These are phyloP conservation scores for Colletotrichum falcatum DNA, from an alignment of 2,329 filamentous ascomycete species.

Conservation along the genomic window DNA sequence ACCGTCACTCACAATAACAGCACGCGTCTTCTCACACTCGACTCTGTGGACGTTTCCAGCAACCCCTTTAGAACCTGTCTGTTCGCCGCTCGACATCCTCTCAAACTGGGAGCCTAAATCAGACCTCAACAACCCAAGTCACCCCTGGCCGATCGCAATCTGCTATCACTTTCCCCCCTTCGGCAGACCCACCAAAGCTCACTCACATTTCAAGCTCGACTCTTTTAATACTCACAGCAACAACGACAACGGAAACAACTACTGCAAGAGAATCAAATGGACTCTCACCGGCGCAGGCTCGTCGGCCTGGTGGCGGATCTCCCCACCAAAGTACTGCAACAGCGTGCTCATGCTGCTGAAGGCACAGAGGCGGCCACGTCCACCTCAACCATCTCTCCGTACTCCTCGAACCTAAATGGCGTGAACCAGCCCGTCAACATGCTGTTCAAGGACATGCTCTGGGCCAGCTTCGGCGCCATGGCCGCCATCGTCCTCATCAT, in stretches of 20 bases:
- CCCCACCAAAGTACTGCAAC: conserved; percentile 50
- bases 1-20: conserved; percentile 31
- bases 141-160: conserved; percentile 20
- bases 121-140: conserved; percentile 7
- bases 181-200: conserved; percentile 7
- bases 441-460: conserved; percentile 67
- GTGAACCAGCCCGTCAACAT: conserved; percentile 71
- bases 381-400: conserved; percentile 66
- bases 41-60: conserved; percentile 29
- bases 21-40: conserved; percentile 12
- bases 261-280: conserved; percentile 46
- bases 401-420: conserved; percentile 67
- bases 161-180: conserved; percentile 10
- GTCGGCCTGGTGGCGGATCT: conserved; percentile 47
- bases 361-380: conserved; percentile 45
- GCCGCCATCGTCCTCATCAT: conserved; percentile 65
- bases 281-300: conserved; percentile 47
- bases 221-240: conserved; percentile 25
- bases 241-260: conserved; percentile 15
- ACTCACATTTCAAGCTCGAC: conserved; percentile 16
- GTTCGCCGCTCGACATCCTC: background rate
- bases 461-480: conserved; percentile 70
- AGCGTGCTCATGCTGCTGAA: conserved; percentile 43
- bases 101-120: conserved; percentile 2
- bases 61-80: background rate